A percentile compares a stretch with the other conserved stretches of the same genome.
Conservation (phyloP, 2,329 filamentous ascomycete genomes). For the Alternaria brassicae region DNA sequence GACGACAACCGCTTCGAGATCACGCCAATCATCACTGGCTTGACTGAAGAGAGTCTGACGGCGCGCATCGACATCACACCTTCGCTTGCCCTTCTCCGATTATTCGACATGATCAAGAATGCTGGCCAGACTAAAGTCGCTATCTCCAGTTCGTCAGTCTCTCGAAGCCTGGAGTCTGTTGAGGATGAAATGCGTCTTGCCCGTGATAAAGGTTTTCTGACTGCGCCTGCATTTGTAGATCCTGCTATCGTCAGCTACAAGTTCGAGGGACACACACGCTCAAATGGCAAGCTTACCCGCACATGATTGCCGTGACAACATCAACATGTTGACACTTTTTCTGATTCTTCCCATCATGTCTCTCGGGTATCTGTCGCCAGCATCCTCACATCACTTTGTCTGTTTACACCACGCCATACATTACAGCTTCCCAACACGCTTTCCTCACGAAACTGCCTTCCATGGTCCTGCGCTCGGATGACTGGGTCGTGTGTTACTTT, state of each 20-base stretch:
- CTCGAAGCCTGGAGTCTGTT: not conserved
- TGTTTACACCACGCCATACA: no score
- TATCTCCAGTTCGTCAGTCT: not conserved
- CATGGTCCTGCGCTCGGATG: no score
- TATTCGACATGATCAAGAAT: not conserved
- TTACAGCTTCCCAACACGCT: no score
- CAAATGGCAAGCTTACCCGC: not conserved
- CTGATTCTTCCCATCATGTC: no score
- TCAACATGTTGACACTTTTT: not conserved
- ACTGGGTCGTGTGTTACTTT: no score
- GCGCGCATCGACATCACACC: no score
- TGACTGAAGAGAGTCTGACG: not conserved
- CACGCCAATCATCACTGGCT: not conserved
- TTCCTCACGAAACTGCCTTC: no score
- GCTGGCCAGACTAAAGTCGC: not conserved
- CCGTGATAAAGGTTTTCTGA: not conserved
- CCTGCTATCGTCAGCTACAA: not conserved
- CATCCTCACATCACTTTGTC: not conserved
- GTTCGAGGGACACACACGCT: not conserved
- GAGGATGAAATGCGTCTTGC: not conserved
- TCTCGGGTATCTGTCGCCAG: not conserved
- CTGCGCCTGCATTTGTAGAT: not conserved
- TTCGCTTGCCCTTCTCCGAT: not conserved
- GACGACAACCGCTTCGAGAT: constrained; percentile 2
- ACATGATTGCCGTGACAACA: not conserved